Conservation (phyloP, 352 stramenopile genomes). For the Poterioochromonas sp. region DNA sequence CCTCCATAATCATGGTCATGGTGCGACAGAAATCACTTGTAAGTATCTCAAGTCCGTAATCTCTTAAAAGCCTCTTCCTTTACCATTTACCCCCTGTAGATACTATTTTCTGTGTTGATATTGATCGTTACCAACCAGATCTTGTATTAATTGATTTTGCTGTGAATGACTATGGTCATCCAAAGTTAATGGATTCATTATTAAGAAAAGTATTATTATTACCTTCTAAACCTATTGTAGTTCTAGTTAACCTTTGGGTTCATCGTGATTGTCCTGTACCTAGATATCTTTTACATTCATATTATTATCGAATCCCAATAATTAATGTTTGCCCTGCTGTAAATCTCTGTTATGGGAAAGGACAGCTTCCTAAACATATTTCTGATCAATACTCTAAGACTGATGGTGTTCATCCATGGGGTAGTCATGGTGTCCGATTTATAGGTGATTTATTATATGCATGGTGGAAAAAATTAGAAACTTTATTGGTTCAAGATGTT, state of each 20-base stretch:
- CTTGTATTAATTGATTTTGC: constrained; percentile 29
- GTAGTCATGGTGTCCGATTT: constrained; percentile 7
- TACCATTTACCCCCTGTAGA: neutral
- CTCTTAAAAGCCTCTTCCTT: neutral
- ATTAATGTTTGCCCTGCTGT: constrained; percentile 29
- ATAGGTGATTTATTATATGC: constrained; percentile 21
- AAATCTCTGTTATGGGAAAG: constrained; percentile 28
- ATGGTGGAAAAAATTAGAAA: constrained; percentile 30
- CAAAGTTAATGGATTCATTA: constrained; percentile 29
- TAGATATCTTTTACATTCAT: constrained; percentile 21
- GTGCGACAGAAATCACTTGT: constrained; percentile 27
- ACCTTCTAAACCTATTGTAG: constrained; percentile 11
- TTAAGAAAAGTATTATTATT: constrained; percentile 13
- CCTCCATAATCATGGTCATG: constrained; percentile 29
- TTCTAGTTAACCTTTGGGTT: constrained; percentile 30
- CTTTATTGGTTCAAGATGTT: neutral
- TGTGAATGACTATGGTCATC: constrained; percentile 34
- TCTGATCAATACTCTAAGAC: constrained; percentile 12
- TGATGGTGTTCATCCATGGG: constrained; percentile 34
- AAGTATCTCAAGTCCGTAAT: neutral
- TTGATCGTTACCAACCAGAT: constrained; percentile 23
- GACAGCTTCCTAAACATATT: constrained; percentile 16
- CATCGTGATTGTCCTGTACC: neutral
- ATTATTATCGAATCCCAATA: constrained; percentile 27
- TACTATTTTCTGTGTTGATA: constrained; percentile 28